Percentiles rank a stretch among this genome's conserved stretches.
Evolutionary conservation across 2,329 filamentous ascomycete genomes (phyloP).

Genomic region (Ceratocystis variospora): DNA sequence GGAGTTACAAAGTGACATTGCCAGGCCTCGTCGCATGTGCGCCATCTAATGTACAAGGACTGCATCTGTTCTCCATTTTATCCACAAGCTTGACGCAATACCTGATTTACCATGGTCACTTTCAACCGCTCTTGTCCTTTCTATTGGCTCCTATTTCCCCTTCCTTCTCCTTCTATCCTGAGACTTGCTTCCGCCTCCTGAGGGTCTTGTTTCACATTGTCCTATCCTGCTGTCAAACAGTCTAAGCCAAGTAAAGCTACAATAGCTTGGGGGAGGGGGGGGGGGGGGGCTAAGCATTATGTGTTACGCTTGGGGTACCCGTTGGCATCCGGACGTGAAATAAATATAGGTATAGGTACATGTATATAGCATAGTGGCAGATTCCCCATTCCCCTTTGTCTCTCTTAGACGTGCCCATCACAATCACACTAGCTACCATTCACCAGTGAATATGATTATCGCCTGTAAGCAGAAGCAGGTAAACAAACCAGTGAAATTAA

Average conservation of each 20-base stretch:
- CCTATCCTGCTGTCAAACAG: not conserved
- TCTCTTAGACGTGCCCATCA: too few species aligned
- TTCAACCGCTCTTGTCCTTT: not conserved
- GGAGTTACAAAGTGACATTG: not conserved
- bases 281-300: too few species aligned
- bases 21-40: not conserved
- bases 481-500: not conserved
- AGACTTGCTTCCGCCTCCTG: not conserved
- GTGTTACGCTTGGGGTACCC: too few species aligned
- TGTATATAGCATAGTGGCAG: too few species aligned
- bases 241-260: not conserved
- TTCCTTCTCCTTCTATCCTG: not conserved
- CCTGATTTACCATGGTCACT: not conserved
- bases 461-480: not conserved
- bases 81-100: not conserved
- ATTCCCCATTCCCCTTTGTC: too few species aligned
- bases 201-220: slow-evolving; percentile 1
- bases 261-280: not conserved
- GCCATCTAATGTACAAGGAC: not conserved
- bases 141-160: not conserved
- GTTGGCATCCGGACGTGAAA: too few species aligned
- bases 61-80: not conserved
- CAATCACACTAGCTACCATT: not conserved
- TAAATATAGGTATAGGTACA: too few species aligned
- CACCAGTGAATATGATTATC: not conserved